phyloP scores from a whole-genome alignment of 2,329 filamentous ascomycete species.

The Botrytis squamosa region DNA sequence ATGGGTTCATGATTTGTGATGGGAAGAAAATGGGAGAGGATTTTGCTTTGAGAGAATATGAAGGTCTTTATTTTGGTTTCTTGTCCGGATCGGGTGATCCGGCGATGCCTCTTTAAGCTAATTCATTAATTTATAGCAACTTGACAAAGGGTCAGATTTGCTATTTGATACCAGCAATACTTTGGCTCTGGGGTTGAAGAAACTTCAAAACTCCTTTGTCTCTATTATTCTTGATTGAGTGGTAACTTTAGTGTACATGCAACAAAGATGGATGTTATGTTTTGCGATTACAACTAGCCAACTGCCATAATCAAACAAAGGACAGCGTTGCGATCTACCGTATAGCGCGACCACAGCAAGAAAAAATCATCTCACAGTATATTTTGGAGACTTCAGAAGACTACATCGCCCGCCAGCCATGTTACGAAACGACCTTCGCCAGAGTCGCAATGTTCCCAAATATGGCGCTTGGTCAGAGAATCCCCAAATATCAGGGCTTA shows the following conservation, averaged over 20 bases:
- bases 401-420: not conserved
- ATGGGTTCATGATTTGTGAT: not conserved
- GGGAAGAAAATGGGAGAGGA: not conserved
- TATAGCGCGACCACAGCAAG: not conserved
- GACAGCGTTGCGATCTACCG: too few relatives aligned
- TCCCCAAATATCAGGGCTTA: not conserved
- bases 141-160: not conserved
- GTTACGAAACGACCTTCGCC: not conserved
- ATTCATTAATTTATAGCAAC: not conserved
- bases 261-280: not conserved
- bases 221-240: not conserved
- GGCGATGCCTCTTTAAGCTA: not conserved
- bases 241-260: not conserved
- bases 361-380: not conserved
- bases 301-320: not conserved
- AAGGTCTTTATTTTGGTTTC: not conserved
- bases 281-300: not conserved
- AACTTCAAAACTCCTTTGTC: not conserved
- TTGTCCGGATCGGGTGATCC: not conserved
- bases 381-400: not conserved
- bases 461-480: conserved; percentile 1
- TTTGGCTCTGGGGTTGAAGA: not conserved
- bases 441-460: not conserved
- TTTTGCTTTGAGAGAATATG: not conserved
- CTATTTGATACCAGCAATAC: not conserved